These are phyloP conservation scores for Ganoderma meredithae DNA, from an alignment of 1,284 basidiomycete species.

Conservation along the genomic window DNA sequence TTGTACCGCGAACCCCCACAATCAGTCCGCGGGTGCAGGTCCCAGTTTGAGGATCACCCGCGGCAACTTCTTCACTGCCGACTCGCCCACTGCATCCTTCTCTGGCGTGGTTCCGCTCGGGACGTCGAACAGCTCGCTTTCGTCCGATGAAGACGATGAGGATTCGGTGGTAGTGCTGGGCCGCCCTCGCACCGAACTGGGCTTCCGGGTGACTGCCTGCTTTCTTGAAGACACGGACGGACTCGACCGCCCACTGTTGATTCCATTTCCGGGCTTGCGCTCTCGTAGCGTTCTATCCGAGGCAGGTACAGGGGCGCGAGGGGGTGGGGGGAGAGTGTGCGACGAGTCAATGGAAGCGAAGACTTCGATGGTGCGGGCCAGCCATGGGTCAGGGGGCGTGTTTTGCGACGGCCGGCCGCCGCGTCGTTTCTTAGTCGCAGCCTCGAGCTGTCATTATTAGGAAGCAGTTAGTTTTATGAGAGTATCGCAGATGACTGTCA, in stretches of 20 bases:
- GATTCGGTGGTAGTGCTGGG: not conserved
- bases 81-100: conserved; percentile 18
- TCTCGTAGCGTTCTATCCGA: conserved; percentile 65
- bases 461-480: not conserved
- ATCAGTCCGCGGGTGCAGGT: conserved; percentile 27
- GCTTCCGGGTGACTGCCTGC: conserved; percentile 15
- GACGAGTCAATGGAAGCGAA: conserved; percentile 51
- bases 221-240: conserved; percentile 27
- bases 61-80: conserved; percentile 37
- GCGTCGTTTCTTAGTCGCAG: conserved; percentile 68
- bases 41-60: conserved; percentile 41
- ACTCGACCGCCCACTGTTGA: conserved; percentile 23
- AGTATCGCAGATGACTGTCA: conserved; percentile 2
- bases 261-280: conserved; percentile 49
- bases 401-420: conserved; percentile 51
- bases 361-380: conserved; percentile 57
- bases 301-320: conserved; percentile 41
- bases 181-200: not conserved
- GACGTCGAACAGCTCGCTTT: conserved; percentile 28
- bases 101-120: conserved; percentile 15
- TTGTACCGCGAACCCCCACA: not conserved
- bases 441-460: conserved; percentile 64
- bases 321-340: conserved; percentile 36
- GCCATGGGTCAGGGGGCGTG: conserved; percentile 54
- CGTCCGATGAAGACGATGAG: conserved; percentile 21